phyloP scores from a whole-genome alignment of 1,139 yeast species.

The Saccharomycopsis crataegensis region DNA sequence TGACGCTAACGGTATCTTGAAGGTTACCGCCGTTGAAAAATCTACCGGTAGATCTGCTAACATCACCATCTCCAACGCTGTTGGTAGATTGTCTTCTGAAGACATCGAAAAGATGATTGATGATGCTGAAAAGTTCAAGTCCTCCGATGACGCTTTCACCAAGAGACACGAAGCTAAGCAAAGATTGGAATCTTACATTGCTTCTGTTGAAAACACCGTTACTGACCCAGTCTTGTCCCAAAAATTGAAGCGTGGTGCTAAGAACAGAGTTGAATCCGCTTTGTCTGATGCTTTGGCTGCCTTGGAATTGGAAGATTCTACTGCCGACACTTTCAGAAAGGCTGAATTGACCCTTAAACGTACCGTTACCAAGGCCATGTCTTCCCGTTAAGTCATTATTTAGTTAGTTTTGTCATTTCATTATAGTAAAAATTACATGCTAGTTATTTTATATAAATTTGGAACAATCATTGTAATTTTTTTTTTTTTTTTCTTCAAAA shows the following conservation, averaged over 20 bases:
- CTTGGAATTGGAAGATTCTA: conserved; percentile 91
- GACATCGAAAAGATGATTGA: conserved; percentile 98
- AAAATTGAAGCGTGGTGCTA: conserved; percentile 95
- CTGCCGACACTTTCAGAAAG: conserved; percentile 97
- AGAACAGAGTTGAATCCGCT: conserved; percentile 97
- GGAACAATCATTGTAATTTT: not conserved
- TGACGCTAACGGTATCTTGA: conserved; percentile 99
- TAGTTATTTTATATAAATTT: too few species aligned
- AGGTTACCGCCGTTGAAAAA: conserved; percentile 99
- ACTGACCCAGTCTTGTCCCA: conserved; percentile 98
- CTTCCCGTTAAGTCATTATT: conserved; percentile 70
- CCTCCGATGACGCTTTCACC: conserved; percentile 98
- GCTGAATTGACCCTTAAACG: conserved; percentile 99
- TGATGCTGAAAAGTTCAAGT: conserved; percentile 99
- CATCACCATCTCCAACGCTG: conserved; percentile 99
- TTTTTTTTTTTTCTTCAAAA: not conserved
- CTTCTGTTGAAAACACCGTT: conserved; percentile 93
- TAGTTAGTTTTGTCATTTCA: not conserved
- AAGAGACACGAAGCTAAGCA: conserved; percentile 99
- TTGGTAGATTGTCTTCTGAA: conserved; percentile 96
- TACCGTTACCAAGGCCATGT: conserved; percentile 99
- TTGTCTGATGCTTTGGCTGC: conserved; percentile 98
- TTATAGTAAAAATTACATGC: not conserved
- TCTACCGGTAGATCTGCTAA: conserved; percentile 99
- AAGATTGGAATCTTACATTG: conserved; percentile 98